These are phyloP conservation scores for Jaapia argillacea DNA, from an alignment of 768 basidiomycete genomes.

Conservation along the genomic window DNA sequence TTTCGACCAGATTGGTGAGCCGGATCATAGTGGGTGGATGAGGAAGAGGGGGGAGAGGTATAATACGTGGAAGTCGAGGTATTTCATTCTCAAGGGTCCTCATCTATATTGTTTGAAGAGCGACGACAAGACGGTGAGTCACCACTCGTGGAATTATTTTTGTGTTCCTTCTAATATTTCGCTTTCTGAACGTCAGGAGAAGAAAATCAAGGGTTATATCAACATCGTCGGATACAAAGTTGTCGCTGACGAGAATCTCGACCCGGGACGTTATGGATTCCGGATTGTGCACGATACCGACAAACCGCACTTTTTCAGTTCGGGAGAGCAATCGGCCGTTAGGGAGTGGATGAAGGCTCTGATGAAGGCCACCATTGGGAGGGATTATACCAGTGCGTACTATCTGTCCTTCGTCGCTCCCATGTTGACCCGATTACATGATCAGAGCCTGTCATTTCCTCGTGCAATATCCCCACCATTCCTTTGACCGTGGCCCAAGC, in stretches of 20 bases:
- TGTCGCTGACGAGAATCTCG: conserved; percentile 82
- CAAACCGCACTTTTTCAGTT: conserved; percentile 86
- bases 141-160: no score
- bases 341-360: conserved; percentile 99
- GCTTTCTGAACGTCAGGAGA: conserved; percentile 45
- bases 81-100: conserved; percentile 86
- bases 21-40: conserved; percentile 92
- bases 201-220: conserved; percentile 93
- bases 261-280: conserved; percentile 93
- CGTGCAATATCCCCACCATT: conserved; percentile 94
- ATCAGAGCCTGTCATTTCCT: conserved; percentile 87
- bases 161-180: background rate
- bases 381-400: conserved; percentile 84
- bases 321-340: conserved; percentile 72
- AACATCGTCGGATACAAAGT: conserved; percentile 89
- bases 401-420: no score
- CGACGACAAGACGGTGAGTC: conserved; percentile 45
- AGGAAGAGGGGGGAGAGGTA: conserved; percentile 92
- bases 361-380: conserved; percentile 95
- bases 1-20: conserved; percentile 81
- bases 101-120: conserved; percentile 84
- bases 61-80: conserved; percentile 86
- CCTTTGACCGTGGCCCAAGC: conserved; percentile 91
- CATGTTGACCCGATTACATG: conserved; percentile 5
- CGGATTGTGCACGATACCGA: conserved; percentile 83